phyloP scores from a whole-genome alignment of 345 rosid species.

The Cardiospermum halicacabum region DNA sequence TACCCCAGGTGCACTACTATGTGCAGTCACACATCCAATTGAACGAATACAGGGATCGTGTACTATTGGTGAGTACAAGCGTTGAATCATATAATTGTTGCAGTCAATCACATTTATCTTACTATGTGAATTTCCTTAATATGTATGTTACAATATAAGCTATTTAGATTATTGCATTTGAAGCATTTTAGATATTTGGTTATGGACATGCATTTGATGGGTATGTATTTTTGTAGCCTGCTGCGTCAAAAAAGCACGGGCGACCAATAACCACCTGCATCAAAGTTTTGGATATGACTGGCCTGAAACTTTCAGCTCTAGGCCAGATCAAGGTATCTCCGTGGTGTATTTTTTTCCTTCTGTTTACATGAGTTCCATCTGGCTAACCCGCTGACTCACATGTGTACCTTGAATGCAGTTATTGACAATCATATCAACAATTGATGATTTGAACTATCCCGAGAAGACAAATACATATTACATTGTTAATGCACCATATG shows the following conservation, averaged over 20 bases:
- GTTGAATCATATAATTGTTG: neutral
- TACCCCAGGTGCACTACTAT: constrained; percentile 72
- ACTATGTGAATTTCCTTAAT: neutral
- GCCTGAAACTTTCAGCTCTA: constrained; percentile 78
- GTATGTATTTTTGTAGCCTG: constrained; percentile 50
- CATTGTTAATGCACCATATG: constrained; percentile 82
- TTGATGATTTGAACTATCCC: constrained; percentile 95
- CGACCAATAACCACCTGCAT: constrained; percentile 80
- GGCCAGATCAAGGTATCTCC: constrained; percentile 73
- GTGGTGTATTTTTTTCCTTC: neutral
- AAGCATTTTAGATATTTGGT: neutral
- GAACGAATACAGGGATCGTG: constrained; percentile 85
- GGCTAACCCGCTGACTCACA: neutral
- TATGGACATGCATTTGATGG: constrained; percentile 12
- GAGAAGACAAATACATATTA: constrained; percentile 88
- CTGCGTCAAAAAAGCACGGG: constrained; percentile 65
- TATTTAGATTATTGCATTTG: neutral
- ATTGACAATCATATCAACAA: constrained; percentile 70
- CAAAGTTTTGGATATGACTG: constrained; percentile 93
- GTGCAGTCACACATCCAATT: constrained; percentile 95
- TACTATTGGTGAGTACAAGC: constrained; percentile 64
- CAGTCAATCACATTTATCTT: neutral
- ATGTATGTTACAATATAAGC: neutral
- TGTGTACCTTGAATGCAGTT: constrained; percentile 47
- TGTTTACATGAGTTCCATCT: neutral